Evolutionary conservation across 495 filamentous ascomycete species (phyloP), one percentile per base, ranked within the genome.

Genomic region (Penicillium taxi): DNA sequence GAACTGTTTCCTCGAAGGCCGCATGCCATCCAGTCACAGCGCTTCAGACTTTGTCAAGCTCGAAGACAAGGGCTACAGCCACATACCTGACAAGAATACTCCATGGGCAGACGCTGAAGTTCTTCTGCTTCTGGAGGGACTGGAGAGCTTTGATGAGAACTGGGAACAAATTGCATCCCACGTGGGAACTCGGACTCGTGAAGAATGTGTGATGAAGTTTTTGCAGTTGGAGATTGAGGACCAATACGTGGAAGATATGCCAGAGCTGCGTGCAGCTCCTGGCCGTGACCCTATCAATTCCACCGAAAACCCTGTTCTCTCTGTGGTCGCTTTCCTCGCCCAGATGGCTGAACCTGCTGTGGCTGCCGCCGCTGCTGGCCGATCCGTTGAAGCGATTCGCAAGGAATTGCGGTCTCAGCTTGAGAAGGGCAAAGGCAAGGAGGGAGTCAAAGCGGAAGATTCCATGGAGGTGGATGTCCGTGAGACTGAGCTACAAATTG

Each of bases 121-220:
- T 6, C 73, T 96, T 8, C 67, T 84, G 20, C 70, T 98, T 9
- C 72, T 98, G 3, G 91, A 98, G 59, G 91, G 77, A 8, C 59
- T 98, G 36, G 91, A 98, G 67, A 71, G 80, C 45, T 89, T 82
- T 47, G 88, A 96, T 45, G 93, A 98, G 20, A 82, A 96, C 61
- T 98, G 91, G 91, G 82, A 85, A 35, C 75, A 82, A 46, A 87
- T 98, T 39, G 77, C 91, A 1, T 86, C 86, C 41, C 82, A 94
- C 49, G 91, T 98, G 18, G 84, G 84, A 21, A 88, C 85, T 2
- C 76, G 88, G 28, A 94, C 86, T n/a, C 73, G 85, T 24, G 91
- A 98, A 63, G 86, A 98, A 64, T 98, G 91, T 59, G 87, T 96
- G 17, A 67, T 95, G 50, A 89, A 94, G 55, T 98, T 98, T 69